Evolutionary conservation across 148 eudicot genomes (phyloP), one percentile per base, ranked within the genome.

Genomic region (Rhododendron ferrugineum): DNA sequence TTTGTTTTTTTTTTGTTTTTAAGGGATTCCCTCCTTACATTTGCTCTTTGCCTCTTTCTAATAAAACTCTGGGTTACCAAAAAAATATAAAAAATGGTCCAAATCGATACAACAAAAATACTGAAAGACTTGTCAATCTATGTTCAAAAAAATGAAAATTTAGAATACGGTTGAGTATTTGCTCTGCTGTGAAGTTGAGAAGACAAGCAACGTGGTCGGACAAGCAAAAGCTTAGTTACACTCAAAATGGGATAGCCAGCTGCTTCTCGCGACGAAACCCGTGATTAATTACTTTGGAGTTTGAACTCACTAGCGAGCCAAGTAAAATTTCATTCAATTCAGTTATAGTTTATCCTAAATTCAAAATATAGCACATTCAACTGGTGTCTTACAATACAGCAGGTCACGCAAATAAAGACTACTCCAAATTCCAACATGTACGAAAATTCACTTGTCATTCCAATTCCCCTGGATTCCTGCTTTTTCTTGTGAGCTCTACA

Each of bases 391-490:
- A 36, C 8, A 32, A 2, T 74, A 36, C 22, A 32, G 8, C 23
- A 36, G 46, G 23, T 18, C 20, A 74, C 0, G 22, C 76, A 70
- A 32, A 70, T 28, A 37, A 16, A 34, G n/a, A 18, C 47, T 7
- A 7, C 11, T 74, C 10, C 78, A 32, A 5, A 18, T 37, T 18
- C 37, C n/a, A 36, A 37, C 78, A 74, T 36, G 11, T 74, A 4
- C 46, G 78, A 74, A 36, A 18, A 34, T 74, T 74, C 46, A 32
- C 7, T 74, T 46, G 11, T 46, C 49, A 60, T 37, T 60, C 34
- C 84, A 60, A 37, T 22, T 81, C n/a, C 40, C 50, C 34, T 22
- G 73, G 73, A 60, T 81, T 80, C 68, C 28, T 54, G 83, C 83
- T 0, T 56, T 81, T 81, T 60, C 73, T 60, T 52, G 52, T 81